Evolutionary conservation across 2,329 filamentous ascomycete genomes (phyloP).

Genomic region (Macrophomina tecta): DNA sequence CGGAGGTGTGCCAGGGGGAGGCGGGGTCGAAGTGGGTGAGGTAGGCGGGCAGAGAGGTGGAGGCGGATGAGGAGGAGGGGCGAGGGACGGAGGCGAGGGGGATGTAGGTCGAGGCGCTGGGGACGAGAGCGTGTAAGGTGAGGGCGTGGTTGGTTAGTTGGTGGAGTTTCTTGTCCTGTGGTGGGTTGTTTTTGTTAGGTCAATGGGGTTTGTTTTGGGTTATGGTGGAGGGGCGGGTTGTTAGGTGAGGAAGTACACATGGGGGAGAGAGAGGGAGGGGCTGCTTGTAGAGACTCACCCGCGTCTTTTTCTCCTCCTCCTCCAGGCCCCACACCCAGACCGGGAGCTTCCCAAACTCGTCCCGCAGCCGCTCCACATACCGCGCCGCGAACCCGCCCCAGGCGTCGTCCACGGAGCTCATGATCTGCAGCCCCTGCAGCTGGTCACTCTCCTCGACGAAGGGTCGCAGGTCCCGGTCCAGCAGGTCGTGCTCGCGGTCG

Average conservation of each 20-base stretch:
- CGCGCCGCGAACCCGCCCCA: constrained; percentile 55
- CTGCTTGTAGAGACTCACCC: neutral
- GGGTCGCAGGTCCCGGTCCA: constrained; percentile 85
- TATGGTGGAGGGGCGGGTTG: no score
- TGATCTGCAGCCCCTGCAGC: constrained; percentile 80
- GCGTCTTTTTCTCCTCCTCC: constrained; percentile 49
- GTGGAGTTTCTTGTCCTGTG: constrained; percentile 66
- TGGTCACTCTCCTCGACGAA: constrained; percentile 95
- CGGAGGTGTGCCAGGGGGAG: constrained; percentile 82
- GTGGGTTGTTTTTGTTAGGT: neutral
- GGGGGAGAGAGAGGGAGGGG: no score
- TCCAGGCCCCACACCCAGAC: constrained; percentile 89
- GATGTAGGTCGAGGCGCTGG: constrained; percentile 77
- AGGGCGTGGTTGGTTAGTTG: constrained; percentile 76
- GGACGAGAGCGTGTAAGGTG: constrained; percentile 70
- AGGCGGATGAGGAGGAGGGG: constrained; percentile 63
- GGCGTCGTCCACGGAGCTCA: constrained; percentile 60
- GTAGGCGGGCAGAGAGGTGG: constrained; percentile 65
- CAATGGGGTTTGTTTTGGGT: no score
- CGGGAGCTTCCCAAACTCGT: constrained; percentile 78
- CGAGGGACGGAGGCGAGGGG: constrained; percentile 69
- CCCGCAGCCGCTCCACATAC: constrained; percentile 70
- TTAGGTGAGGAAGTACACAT: no score
- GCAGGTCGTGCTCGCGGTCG: constrained; percentile 74
- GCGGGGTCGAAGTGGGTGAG: constrained; percentile 62